phyloP scores from a whole-genome alignment of 495 filamentous ascomycete genomes.

The Ramalina intermedia region DNA sequence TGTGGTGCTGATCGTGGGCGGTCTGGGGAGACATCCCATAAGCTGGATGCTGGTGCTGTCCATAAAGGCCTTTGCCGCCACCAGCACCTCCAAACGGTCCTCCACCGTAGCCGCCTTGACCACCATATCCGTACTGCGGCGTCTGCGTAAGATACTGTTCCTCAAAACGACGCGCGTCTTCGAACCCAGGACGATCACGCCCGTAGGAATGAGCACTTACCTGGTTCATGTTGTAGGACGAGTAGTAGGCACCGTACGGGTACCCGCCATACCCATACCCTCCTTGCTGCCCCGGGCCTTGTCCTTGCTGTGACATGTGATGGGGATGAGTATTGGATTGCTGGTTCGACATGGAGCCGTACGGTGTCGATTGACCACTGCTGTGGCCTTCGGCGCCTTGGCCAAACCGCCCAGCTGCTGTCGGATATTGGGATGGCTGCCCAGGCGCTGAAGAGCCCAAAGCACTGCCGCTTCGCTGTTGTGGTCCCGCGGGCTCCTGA shows the following conservation, averaged over 20 bases:
- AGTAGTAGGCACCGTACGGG: conserved; percentile 72
- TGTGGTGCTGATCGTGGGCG: conserved; percentile 53
- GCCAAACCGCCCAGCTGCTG: conserved; percentile 51
- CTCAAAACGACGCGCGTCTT: conserved; percentile 40
- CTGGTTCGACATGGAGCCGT: conserved; percentile 57
- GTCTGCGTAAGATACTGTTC: conserved; percentile 39
- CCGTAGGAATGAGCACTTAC: conserved; percentile 38
- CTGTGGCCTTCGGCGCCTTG: conserved; percentile 56
- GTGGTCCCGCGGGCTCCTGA: conserved; percentile 57
- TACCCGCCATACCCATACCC: conserved; percentile 57
- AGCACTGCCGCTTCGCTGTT: conserved; percentile 57
- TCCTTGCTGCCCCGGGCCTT: conserved; percentile 37
- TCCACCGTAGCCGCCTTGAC: conserved; percentile 56
- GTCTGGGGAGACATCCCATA: conserved; percentile 59
- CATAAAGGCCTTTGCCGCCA: conserved; percentile 59
- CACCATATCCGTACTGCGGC: conserved; percentile 52
- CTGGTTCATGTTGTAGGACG: conserved; percentile 64
- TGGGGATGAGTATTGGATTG: conserved; percentile 37
- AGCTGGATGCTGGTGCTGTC: conserved; percentile 50
- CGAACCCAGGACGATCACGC: conserved; percentile 39
- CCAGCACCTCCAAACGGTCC: conserved; percentile 20
- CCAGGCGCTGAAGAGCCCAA: conserved; percentile 64
- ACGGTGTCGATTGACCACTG: conserved; percentile 79
- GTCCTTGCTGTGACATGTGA: conserved; percentile 43
- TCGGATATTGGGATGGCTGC: conserved; percentile 59